phyloP scores from a whole-genome alignment of 2,329 filamentous ascomycete species.

The Fusarium chuoi region DNA sequence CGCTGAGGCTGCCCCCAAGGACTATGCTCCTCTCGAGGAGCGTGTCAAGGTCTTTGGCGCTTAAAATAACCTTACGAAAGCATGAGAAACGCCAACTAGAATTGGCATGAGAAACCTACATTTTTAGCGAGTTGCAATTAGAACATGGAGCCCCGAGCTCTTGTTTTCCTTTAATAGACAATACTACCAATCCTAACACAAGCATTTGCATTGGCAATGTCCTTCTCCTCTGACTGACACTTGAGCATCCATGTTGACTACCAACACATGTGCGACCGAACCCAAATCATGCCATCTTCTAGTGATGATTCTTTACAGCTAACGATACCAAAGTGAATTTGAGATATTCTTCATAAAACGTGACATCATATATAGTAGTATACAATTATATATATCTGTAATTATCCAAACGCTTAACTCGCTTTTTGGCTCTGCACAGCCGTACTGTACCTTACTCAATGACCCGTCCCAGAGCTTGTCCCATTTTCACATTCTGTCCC shows the following conservation, averaged over 20 bases:
- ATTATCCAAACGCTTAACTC: constrained; percentile 21
- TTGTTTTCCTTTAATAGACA: background rate
- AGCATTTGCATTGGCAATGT: background rate
- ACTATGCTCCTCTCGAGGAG: constrained; percentile 71
- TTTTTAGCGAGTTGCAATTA: constrained; percentile 28
- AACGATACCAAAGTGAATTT: background rate
- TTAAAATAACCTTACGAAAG: constrained; percentile 44
- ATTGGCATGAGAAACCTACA: background rate
- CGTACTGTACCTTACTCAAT: constrained; percentile 54
- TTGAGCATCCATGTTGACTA: background rate
- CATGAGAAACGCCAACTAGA: constrained; percentile 4
- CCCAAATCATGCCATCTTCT: background rate
- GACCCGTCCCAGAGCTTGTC: constrained; percentile 84
- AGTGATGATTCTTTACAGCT: background rate
- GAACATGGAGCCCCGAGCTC: constrained; percentile 1
- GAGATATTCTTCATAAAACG: background rate
- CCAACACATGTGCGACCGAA: background rate
- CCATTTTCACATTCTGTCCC: constrained; percentile 89
- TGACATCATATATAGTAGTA: background rate
- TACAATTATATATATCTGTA: constrained; percentile 24
- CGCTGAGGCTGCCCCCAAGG: constrained; percentile 70
- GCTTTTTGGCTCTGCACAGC: constrained; percentile 11
- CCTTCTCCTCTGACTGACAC: background rate
- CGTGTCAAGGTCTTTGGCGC: constrained; percentile 73
- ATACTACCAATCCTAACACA: background rate